Evolutionary conservation across 2,329 filamentous ascomycete genomes (phyloP).

Genomic region (Pyricularia sp.): DNA sequence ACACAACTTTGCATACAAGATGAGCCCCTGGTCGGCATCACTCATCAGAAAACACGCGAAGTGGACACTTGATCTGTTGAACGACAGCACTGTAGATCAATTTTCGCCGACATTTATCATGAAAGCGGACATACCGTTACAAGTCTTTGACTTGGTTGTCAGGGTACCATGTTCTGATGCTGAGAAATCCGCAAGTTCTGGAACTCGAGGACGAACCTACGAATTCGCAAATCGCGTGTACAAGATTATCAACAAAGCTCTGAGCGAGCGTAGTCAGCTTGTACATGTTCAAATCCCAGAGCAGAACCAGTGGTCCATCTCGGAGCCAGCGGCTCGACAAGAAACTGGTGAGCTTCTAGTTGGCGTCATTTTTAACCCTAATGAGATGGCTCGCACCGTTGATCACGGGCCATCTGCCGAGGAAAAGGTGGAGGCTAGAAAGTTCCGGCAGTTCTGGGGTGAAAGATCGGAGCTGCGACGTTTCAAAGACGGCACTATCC

Average conservation of each 20-base stretch:
- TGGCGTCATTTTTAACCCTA: slow-evolving; percentile 63
- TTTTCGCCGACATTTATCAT: slow-evolving; percentile 80
- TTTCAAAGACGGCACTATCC: slow-evolving; percentile 90
- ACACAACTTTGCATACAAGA: slow-evolving; percentile 83
- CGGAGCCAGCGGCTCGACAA: slow-evolving; percentile 21
- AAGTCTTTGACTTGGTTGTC: slow-evolving; percentile 44
- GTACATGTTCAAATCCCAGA: slow-evolving; percentile 46
- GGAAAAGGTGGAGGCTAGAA: slow-evolving; percentile 69
- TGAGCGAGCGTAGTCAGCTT: slow-evolving; percentile 64
- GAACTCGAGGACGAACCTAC: neutral
- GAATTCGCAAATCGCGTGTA: slow-evolving; percentile 50
- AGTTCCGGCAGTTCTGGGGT: slow-evolving; percentile 90
- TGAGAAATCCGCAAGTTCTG: slow-evolving; percentile 1
- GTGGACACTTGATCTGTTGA: slow-evolving; percentile 64
- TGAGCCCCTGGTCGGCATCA: slow-evolving; percentile 75
- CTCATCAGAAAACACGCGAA: slow-evolving; percentile 66
- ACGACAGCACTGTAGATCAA: slow-evolving; percentile 64
- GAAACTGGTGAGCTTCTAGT: slow-evolving; percentile 36
- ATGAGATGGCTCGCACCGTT: slow-evolving; percentile 64
- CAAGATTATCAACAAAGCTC: slow-evolving; percentile 55
- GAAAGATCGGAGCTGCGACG: slow-evolving; percentile 85
- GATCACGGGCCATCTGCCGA: slow-evolving; percentile 86
- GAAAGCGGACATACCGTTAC: slow-evolving; percentile 42
- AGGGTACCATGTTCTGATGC: slow-evolving; percentile 18
- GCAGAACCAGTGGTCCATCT: slow-evolving; percentile 34